Percentiles rank a stretch among this genome's conserved stretches.
Evolutionary conservation across 2,329 filamentous ascomycete genomes (phyloP).

Genomic region (Aspergillus sp.): DNA sequence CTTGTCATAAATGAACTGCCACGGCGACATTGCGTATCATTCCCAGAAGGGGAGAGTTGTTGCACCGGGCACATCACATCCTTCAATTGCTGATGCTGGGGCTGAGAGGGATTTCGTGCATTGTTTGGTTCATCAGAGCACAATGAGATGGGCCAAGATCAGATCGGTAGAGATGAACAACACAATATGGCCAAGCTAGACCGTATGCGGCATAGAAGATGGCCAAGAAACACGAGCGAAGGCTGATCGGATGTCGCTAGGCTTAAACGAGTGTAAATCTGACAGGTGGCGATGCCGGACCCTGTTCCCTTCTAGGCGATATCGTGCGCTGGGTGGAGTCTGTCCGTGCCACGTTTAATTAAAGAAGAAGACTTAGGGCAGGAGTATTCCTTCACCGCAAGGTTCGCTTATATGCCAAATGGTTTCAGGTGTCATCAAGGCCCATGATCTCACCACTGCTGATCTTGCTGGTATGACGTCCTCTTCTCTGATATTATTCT

Average conservation of each 20-base stretch:
- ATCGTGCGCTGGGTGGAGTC: neutral
- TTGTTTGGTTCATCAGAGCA: neutral
- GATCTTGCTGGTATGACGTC: no score
- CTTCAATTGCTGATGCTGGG: no score
- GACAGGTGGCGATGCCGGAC: neutral
- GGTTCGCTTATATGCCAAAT: no score
- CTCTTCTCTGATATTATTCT: no score
- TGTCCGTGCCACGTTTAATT: no score
- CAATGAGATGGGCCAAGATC: neutral
- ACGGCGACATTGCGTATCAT: no score
- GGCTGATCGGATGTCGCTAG: neutral
- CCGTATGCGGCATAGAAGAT: neutral
- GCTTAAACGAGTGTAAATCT: neutral
- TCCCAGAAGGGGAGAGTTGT: no score
- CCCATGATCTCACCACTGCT: no score
- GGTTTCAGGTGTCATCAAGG: no score
- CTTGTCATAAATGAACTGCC: no score
- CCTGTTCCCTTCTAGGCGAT: neutral
- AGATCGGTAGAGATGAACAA: neutral
- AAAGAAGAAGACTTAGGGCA: no score
- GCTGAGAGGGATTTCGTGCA: neutral
- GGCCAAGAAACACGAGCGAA: neutral
- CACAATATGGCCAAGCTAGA: neutral
- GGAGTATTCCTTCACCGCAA: no score
- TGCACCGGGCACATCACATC: neutral